These are phyloP conservation scores for Starmerella vaccinii DNA, from an alignment of 805 yeast genomes.

Conservation along the genomic window DNA sequence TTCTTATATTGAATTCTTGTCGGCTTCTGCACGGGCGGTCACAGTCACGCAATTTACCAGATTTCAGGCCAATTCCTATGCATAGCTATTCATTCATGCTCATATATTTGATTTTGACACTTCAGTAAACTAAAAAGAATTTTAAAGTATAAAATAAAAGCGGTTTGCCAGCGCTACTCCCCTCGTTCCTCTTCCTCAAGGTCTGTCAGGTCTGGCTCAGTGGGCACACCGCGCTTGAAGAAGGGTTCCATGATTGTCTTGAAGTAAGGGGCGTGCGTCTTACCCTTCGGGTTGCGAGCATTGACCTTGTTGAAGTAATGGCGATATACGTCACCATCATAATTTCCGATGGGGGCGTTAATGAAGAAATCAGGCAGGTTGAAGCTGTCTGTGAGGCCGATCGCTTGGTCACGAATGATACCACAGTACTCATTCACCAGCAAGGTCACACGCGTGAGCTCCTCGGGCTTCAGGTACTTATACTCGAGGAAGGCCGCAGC, in stretches of 20 bases:
- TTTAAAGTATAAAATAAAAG: not conserved
- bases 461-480: constrained; percentile 42
- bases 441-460: constrained; percentile 35
- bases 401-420: constrained; percentile 51
- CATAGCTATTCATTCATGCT: too few species aligned
- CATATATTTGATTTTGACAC: too few species aligned
- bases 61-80: too few species aligned
- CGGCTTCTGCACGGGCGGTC: too few species aligned
- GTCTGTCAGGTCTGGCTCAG: constrained; percentile 16
- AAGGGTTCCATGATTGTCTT: constrained; percentile 28
- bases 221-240: constrained; percentile 22
- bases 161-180: not conserved
- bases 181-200: constrained; percentile 22
- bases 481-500: constrained; percentile 62
- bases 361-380: constrained; percentile 66
- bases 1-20: too few species aligned
- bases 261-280: constrained; percentile 50
- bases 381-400: constrained; percentile 73
- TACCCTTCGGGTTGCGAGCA: constrained; percentile 36
- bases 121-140: too few species aligned
- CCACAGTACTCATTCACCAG: constrained; percentile 40
- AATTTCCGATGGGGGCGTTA: constrained; percentile 69
- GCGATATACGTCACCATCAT: constrained; percentile 70
- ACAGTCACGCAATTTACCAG: too few species aligned
- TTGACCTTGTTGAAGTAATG: constrained; percentile 56